A percentile compares a stretch with the other conserved stretches of the same genome.
Evolutionary conservation across 805 yeast genomes (phyloP).

Genomic region (Saturnispora dispora): DNA sequence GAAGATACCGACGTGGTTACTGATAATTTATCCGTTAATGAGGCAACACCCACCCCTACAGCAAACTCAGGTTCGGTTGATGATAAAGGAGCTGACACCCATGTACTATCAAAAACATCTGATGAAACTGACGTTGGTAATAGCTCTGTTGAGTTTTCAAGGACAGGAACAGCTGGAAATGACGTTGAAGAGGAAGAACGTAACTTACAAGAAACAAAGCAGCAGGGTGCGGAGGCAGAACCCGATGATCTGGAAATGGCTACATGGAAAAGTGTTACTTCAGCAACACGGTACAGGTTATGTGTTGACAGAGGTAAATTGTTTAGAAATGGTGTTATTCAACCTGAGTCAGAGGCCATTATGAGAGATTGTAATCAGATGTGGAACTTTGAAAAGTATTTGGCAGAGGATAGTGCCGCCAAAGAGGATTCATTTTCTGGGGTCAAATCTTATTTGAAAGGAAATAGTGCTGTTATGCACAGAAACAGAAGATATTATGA

Average conservation of each 20-base stretch:
- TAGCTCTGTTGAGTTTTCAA: neutral
- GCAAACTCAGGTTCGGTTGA: neutral
- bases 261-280: constrained; percentile 77
- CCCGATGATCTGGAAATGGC: constrained; percentile 58
- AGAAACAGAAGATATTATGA: constrained; percentile 30
- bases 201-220: constrained; percentile 4
- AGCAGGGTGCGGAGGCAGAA: constrained; percentile 17
- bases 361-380: constrained; percentile 57
- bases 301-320: constrained; percentile 59
- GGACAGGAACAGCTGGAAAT: neutral
- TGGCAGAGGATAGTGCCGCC: constrained; percentile 25
- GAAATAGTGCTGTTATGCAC: constrained; percentile 25
- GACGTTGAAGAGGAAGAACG: constrained; percentile 21
- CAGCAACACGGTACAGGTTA: constrained; percentile 68
- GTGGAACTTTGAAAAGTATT: constrained; percentile 47
- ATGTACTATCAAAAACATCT: neutral
- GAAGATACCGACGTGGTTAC: neutral
- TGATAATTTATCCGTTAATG: neutral
- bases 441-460: neutral
- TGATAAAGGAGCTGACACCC: neutral
- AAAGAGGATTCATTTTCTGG: neutral
- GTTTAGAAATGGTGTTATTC: constrained; percentile 51
- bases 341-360: constrained; percentile 61
- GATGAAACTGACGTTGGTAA: neutral
- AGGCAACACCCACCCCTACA: neutral